Conservation (phyloP, 345 rosid genomes). For the Salix arbutifolia region DNA sequence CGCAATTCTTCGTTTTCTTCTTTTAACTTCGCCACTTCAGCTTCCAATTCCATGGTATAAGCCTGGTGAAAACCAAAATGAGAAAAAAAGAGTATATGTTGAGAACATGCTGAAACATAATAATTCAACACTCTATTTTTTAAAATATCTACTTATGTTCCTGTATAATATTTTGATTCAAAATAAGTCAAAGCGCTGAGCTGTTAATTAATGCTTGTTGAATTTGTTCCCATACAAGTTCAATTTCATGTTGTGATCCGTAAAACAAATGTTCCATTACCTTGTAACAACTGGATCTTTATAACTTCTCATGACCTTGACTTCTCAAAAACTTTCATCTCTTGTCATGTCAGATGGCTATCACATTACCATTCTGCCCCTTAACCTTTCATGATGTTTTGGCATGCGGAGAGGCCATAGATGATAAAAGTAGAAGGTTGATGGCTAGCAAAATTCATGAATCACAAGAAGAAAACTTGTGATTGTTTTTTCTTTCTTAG, state of each 20-base stretch:
- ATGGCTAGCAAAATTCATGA: constrained; percentile 23
- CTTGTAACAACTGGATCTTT: constrained; percentile 31
- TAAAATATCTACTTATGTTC: neutral
- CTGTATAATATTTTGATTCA: neutral
- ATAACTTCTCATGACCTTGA: constrained; percentile 32
- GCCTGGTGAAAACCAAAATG: constrained; percentile 49
- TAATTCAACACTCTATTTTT: neutral
- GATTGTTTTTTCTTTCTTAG: constrained; percentile 1
- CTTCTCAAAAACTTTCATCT: constrained; percentile 39
- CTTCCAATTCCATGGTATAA: constrained; percentile 92
- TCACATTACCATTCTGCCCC: constrained; percentile 33
- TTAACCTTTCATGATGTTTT: constrained; percentile 31
- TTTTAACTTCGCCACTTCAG: constrained; percentile 78
- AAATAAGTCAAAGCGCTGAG: neutral
- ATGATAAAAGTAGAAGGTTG: constrained; percentile 30
- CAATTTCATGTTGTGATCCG: constrained; percentile 16
- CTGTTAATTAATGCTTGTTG: neutral
- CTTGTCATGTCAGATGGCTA: constrained; percentile 32
- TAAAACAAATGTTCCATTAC: constrained; percentile 25
- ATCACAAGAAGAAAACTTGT: constrained; percentile 16
- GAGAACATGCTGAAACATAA: neutral
- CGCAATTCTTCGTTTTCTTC: constrained; percentile 70
- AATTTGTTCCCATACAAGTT: constrained; percentile 6
- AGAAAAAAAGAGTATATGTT: constrained; percentile 2
- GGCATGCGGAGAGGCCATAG: constrained; percentile 30